A percentile compares a stretch with the other conserved stretches of the same genome.
phyloP scores from a whole-genome alignment of 768 basidiomycete genomes.

The Hygrophoropsis aurantiaca region DNA sequence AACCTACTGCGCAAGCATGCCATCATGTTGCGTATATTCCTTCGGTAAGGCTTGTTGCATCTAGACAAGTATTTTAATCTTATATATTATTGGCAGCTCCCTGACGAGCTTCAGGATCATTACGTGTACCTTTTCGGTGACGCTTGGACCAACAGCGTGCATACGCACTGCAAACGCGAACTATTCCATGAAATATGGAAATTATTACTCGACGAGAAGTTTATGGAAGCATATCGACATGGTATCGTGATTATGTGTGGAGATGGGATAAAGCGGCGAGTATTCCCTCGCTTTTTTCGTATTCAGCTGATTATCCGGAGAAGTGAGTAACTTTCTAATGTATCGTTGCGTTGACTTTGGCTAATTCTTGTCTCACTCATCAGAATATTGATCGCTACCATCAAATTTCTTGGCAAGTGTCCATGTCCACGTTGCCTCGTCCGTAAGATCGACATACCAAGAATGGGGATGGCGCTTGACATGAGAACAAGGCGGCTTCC shows the following conservation, averaged over 20 bases:
- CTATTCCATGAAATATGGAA: conserved; percentile 17
- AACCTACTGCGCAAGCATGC: conserved; percentile 8
- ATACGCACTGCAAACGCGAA: conserved; percentile 9
- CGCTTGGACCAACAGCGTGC: neutral
- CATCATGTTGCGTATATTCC: conserved; percentile 14
- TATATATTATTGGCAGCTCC: conserved; percentile 1
- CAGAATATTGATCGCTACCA: conserved; percentile 15
- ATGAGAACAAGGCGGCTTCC: neutral
- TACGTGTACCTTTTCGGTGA: neutral
- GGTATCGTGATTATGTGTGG: conserved; percentile 17
- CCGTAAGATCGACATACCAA: conserved; percentile 9
- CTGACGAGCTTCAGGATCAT: conserved; percentile 7
- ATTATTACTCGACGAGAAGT: conserved; percentile 19
- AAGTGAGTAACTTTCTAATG: too few species aligned
- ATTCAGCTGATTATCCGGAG: conserved; percentile 25
- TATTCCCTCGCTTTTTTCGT: conserved; percentile 6
- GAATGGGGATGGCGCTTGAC: conserved; percentile 12
- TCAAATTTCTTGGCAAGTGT: conserved; percentile 22
- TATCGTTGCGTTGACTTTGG: too few species aligned
- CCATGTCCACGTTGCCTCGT: conserved; percentile 25
- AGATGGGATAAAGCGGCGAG: neutral
- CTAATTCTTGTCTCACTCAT: too few species aligned
- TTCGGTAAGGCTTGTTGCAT: neutral
- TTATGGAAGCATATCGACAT: conserved; percentile 18
- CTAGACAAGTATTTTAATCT: neutral